Percentiles rank a stretch among this genome's conserved stretches.
Evolutionary conservation across 805 yeast species (phyloP).

Genomic region (Saccharomycopsis sp.): DNA sequence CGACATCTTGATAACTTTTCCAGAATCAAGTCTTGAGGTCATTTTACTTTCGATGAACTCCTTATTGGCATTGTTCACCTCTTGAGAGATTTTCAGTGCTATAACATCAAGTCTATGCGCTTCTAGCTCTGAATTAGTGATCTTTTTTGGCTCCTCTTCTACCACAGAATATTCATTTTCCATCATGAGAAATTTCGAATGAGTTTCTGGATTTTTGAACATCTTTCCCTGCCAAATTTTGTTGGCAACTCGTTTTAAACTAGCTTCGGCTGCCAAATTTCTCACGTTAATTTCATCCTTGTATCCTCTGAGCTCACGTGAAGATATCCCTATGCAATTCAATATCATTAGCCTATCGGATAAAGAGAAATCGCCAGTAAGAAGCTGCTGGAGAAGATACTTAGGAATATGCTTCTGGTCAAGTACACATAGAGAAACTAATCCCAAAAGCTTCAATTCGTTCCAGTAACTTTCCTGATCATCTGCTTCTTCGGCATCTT

Average conservation of each 20-base stretch:
- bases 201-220: neutral
- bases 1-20: slow-evolving; percentile 17
- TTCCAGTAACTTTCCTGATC: slow-evolving; percentile 8
- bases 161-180: slow-evolving; percentile 1
- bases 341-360: slow-evolving; percentile 69
- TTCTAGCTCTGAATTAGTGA: slow-evolving; percentile 4
- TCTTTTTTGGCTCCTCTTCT: neutral
- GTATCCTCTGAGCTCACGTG: slow-evolving; percentile 63
- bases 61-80: slow-evolving; percentile 5
- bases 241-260: neutral
- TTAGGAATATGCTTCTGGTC: slow-evolving; percentile 8
- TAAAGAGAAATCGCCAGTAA: slow-evolving; percentile 71
- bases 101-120: slow-evolving; percentile 14
- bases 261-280: slow-evolving; percentile 10
- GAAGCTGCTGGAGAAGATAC: slow-evolving; percentile 28
- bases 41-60: slow-evolving; percentile 5
- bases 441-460: slow-evolving; percentile 11
- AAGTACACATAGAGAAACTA: slow-evolving; percentile 13
- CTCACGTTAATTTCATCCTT: slow-evolving; percentile 35
- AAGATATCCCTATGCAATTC: slow-evolving; percentile 61
- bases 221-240: slow-evolving; percentile 8
- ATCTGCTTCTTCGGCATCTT: neutral
- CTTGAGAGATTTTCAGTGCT: slow-evolving; percentile 1
- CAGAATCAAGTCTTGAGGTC: slow-evolving; percentile 1
- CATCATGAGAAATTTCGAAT: slow-evolving; percentile 8